Conservation (phyloP, 169 alveolate genomes). For the Eimeria sp. region DNA sequence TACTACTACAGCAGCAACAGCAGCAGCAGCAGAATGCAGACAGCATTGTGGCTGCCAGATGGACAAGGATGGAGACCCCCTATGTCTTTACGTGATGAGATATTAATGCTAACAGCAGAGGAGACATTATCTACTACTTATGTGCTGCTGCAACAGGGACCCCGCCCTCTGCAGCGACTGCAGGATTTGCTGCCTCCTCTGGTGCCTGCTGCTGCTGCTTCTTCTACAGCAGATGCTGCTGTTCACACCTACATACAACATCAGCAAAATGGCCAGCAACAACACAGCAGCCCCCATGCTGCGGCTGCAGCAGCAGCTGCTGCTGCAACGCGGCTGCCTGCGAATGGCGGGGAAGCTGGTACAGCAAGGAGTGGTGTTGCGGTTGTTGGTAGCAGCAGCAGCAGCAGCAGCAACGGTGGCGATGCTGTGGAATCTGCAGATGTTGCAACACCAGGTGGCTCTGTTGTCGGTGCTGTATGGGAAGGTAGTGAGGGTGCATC, state of each 20-base stretch:
- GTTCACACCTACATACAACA: background rate
- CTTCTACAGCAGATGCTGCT: background rate
- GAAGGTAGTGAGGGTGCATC: background rate
- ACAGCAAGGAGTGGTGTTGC: constrained; percentile 10
- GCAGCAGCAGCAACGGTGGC: constrained; percentile 35
- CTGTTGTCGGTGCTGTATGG: background rate
- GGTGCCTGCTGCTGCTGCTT: background rate
- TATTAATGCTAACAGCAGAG: constrained; percentile 9
- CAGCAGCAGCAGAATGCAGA: constrained; percentile 2
- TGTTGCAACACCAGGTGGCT: background rate
- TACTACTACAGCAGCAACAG: background rate
- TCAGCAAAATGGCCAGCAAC: background rate
- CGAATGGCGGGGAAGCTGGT: constrained; percentile 7
- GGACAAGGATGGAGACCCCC: constrained; percentile 68
- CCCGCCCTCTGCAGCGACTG: constrained; percentile 15
- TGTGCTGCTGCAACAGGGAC: constrained; percentile 58
- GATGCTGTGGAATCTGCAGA: background rate
- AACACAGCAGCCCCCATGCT: constrained; percentile 7
- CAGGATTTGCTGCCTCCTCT: background rate
- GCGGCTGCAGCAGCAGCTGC: constrained; percentile 12
- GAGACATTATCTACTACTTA: constrained; percentile 50
- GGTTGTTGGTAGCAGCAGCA: constrained; percentile 32
- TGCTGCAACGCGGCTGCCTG: constrained; percentile 12
- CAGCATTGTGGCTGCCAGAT: constrained; percentile 33
- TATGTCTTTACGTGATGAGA: constrained; percentile 12